These are phyloP conservation scores for Nyctanthes arbortristis DNA, from an alignment of 257 asterid genomes.

Conservation along the genomic window DNA sequence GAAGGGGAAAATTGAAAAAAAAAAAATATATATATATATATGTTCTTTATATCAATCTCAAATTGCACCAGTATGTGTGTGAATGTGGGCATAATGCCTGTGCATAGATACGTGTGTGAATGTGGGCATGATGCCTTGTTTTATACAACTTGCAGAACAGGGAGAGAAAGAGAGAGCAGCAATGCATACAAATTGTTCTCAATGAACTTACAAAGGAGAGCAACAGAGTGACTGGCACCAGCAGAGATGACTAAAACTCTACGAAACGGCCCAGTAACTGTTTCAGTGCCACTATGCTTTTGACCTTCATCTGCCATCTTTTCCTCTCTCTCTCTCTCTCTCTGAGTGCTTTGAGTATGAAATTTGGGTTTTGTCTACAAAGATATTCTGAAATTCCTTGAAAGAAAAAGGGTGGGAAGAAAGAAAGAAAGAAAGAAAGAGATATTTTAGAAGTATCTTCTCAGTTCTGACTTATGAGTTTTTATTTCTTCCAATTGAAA, in stretches of 20 bases:
- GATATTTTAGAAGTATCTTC: slow-evolving; percentile 26
- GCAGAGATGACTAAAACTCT: slow-evolving; percentile 77
- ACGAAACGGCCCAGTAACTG: slow-evolving; percentile 49
- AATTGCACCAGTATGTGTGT: too few relatives aligned
- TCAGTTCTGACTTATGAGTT: not conserved
- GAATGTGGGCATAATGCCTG: not conserved
- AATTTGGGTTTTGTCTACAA: not conserved
- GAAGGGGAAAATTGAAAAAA: not conserved
- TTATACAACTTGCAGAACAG: too few relatives aligned
- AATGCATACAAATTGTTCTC: too few relatives aligned
- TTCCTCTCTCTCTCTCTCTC: not conserved
- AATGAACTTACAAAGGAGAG: slow-evolving; percentile 92
- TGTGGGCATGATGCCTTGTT: not conserved
- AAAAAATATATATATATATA: too few relatives aligned
- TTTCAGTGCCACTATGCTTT: slow-evolving; percentile 33
- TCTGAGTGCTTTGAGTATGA: not conserved
- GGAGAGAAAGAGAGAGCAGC: too few relatives aligned
- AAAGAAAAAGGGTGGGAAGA: slow-evolving; percentile 10
- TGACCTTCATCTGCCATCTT: slow-evolving; percentile 53
- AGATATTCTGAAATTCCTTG: not conserved
- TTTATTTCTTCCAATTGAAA: slow-evolving; percentile 7
- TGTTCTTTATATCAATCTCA: not conserved
- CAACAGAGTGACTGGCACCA: slow-evolving; percentile 97
- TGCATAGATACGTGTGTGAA: not conserved
- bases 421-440: slow-evolving; percentile 19